A percentile compares a stretch with the other conserved stretches of the same genome.
Conservation (phyloP, 2,329 filamentous ascomycete species). For the Fusarium dimerum region DNA sequence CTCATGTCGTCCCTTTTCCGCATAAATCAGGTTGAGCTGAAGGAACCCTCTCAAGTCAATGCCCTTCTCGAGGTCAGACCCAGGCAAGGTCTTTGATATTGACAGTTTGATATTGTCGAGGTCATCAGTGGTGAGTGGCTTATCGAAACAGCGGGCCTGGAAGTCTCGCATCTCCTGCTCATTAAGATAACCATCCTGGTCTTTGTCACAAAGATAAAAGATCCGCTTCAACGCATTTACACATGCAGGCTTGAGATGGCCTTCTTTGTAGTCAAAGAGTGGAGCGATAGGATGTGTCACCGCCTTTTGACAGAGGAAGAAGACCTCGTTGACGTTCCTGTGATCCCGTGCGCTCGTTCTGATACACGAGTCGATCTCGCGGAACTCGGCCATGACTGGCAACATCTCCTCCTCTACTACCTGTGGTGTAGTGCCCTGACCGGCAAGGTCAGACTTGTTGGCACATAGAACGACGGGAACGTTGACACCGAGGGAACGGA, state of each 20-base stretch:
- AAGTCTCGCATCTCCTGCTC: constrained; percentile 91
- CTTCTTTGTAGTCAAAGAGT: constrained; percentile 95
- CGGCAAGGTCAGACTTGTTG: constrained; percentile 91
- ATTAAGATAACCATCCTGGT: constrained; percentile 90
- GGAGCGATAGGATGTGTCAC: constrained; percentile 97
- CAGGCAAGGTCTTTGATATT: constrained; percentile 68
- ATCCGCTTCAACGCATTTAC: constrained; percentile 84
- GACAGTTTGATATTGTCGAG: constrained; percentile 88
- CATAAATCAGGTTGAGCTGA: constrained; percentile 91
- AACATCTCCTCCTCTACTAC: constrained; percentile 97
- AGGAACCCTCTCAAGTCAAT: constrained; percentile 85
- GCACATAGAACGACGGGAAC: constrained; percentile 95
- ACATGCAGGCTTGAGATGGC: constrained; percentile 81
- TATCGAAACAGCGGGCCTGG: constrained; percentile 89
- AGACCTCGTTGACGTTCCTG: constrained; percentile 92
- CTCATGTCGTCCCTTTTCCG: constrained; percentile 95
- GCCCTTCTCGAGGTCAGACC: constrained; percentile 65
- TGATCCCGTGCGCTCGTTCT: constrained; percentile 89
- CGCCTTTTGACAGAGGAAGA: constrained; percentile 97
- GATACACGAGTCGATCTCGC: constrained; percentile 98
- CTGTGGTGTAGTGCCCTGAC: constrained; percentile 74
- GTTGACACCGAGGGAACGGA: constrained; percentile 96
- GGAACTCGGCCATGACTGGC: constrained; percentile 97
- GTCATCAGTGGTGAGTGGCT: constrained; percentile 77
- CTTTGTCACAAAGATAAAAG: constrained; percentile 95